Evolutionary conservation across 805 yeast genomes (phyloP).

Genomic region (Monosporozyma unispora): DNA sequence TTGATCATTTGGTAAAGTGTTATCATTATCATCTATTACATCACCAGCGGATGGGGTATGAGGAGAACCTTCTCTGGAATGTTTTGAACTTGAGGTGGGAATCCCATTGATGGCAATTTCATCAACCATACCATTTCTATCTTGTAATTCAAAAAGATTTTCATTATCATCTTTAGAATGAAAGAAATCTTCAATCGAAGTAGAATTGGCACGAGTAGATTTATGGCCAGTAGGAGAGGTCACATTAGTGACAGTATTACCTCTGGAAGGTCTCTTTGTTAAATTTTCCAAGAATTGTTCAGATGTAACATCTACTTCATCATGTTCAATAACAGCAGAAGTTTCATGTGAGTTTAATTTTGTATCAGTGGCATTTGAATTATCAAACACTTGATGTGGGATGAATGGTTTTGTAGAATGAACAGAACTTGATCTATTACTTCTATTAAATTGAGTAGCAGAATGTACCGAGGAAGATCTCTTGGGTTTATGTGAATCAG

Average conservation of each 20-base stretch:
- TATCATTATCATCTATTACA: neutral
- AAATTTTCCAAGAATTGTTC: constrained; percentile 29
- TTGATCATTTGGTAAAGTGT: neutral
- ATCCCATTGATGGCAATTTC: neutral
- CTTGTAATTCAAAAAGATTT: neutral
- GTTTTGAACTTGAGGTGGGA: neutral
- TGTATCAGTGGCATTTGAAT: constrained; percentile 4
- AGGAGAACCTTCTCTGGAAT: neutral
- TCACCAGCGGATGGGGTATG: neutral
- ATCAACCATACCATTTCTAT: neutral
- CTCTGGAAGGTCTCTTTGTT: constrained; percentile 12
- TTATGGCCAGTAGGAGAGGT: constrained; percentile 5
- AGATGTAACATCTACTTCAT: constrained; percentile 14
- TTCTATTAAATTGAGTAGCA: neutral
- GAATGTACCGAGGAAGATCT: constrained; percentile 23
- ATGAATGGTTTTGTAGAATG: constrained; percentile 14
- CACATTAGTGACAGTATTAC: neutral
- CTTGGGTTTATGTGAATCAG: constrained; percentile 11
- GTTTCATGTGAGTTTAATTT: constrained; percentile 4
- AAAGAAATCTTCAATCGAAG: constrained; percentile 48
- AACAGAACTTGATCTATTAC: constrained; percentile 5
- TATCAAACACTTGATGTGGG: neutral
- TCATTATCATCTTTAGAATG: constrained; percentile 17
- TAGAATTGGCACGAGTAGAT: constrained; percentile 18
- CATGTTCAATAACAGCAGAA: neutral